Base-by-base conservation (phyloP, 2,329 filamentous ascomycete genomes). In the Lachnellula occidentalis region DNA sequence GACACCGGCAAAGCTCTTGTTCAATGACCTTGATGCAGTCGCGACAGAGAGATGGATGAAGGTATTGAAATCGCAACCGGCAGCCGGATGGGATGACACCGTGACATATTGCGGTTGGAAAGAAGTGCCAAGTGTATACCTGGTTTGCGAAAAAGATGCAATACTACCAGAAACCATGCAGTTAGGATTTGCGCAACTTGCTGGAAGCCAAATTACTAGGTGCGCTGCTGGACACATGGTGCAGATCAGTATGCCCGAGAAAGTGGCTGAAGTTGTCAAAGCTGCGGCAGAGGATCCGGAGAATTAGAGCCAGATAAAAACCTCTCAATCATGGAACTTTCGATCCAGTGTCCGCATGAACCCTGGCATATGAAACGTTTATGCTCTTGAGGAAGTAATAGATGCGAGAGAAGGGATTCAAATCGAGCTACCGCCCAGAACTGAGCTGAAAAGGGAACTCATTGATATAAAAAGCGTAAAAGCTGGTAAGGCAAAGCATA, bases 191-290 rank as follows among this genome's bases (percentile, higher is more conserved):
- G 50, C 53, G n/a, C 21, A 19, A 3, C 17, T 58, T 41, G 43
- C 47, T 6, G 53, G 51, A 17, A 54, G 53, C 24, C 36, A 51
- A 31, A 22, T 56, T 12, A 45, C 36, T n/a, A 55, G 41, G 21
- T 56, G 50, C 51, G 19, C 19, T 14, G 42, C 53, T 24, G 56
- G 56, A 7, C 51, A 58, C 50, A 54, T 54, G 50, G 46, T 51
- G 6, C 53, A 50, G 50, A 12, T 58, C 4, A 51, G 50, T 37
- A 51, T 51, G 47, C 56, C 54, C 5, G 53, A 54, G 22, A 58
- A 49, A 37, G 56, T 58, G 12, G 53, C 46, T 12, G 56, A 56
- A 22, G 46, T 58, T 36, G 27, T 58, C 15, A 22, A 47, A 17
- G 45, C 27, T n/a, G 53, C 51, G 41, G 50, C 43, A 2, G 45